Base-by-base conservation (phyloP, 225 moss, liverwort and hornwort species). In the Climacium dendroides region DNA sequence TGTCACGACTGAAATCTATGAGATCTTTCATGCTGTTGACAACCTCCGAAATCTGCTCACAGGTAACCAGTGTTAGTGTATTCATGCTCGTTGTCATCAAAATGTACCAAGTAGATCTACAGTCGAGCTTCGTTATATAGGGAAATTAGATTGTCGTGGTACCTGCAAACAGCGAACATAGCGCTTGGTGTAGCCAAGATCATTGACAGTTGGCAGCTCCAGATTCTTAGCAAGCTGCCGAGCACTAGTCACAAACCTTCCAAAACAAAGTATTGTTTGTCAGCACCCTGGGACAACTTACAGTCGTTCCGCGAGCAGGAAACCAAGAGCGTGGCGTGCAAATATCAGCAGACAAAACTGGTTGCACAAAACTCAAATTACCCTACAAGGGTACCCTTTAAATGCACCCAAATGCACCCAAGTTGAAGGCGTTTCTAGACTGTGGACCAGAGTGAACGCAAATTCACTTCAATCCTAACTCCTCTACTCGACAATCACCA, bases 91-190 rank as follows among this genome's bases (percentile, higher is more conserved):
- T 53, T 52, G 13, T 54, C 74, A 69, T 32, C n/a, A 66, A 74
- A 89, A 91, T 32, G 92, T 88, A 79, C 45, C 7, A 85, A 74
- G 88, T 91, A 61, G 14, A 88, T 81, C 83, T 86, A 24, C 61
- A 80, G 34, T 22, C 37, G 72, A 81, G 35, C 81, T 77, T 60
- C 55, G 32, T 35, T 70, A 5, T 58, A 57, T 5, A 30, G 15
- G 48, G 17, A 30, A 80, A 85, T 20, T 71, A 73, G 32, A 62
- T 75, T 53, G 55, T 85, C 17, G 13, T 74, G 17, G 52, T 96
- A 99, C 98, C 98, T 99, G 98, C 84, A 99, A 96, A 94, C 99
- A 99, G 67, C 99, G 99, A 53, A 99, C 97, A 89, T 99, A 99
- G 92, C 99, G 95, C 90, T 99, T 99, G 34, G 99, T 99, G 87